Conservation (phyloP, 164 flowering plant genomes). For the Houttuynia cordata region DNA sequence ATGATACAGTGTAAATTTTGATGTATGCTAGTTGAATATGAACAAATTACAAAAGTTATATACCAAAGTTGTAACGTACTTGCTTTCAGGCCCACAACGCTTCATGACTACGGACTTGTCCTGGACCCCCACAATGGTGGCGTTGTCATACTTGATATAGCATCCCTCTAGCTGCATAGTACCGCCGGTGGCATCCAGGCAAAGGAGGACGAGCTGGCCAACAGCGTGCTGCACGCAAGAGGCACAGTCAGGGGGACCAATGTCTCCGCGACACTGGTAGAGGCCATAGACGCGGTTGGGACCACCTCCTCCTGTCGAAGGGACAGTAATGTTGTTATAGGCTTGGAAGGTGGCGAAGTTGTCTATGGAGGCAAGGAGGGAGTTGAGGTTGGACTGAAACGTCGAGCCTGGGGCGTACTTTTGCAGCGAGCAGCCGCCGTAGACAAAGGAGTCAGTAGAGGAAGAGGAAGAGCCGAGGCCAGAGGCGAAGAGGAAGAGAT, state of each 20-base stretch:
- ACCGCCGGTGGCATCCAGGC: constrained; percentile 52
- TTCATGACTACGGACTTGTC: constrained; percentile 69
- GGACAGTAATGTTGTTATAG: constrained; percentile 70
- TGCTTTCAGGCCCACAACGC: constrained; percentile 58
- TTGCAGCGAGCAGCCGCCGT: constrained; percentile 72
- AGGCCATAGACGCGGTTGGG: constrained; percentile 42
- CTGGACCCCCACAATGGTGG: constrained; percentile 49
- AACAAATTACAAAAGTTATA: no score
- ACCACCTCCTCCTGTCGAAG: constrained; percentile 23
- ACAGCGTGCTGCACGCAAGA: constrained; percentile 52
- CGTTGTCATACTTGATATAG: constrained; percentile 65
- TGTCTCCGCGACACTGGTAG: constrained; percentile 85
- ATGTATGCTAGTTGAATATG: background rate
- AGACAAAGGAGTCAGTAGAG: constrained; percentile 43
- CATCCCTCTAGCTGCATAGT: constrained; percentile 69
- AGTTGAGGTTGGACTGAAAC: constrained; percentile 59
- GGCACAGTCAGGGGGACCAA: constrained; percentile 76
- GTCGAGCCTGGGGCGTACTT: constrained; percentile 38
- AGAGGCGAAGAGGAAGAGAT: constrained; percentile 12
- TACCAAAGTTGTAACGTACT: background rate
- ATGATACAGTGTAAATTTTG: no score
- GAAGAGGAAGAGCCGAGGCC: constrained; percentile 5
- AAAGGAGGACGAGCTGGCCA: constrained; percentile 34
- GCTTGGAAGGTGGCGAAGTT: constrained; percentile 76
- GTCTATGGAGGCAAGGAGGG: constrained; percentile 73